phyloP scores from a whole-genome alignment of 2,329 filamentous ascomycete genomes.

The Leptographium radiaticola region DNA sequence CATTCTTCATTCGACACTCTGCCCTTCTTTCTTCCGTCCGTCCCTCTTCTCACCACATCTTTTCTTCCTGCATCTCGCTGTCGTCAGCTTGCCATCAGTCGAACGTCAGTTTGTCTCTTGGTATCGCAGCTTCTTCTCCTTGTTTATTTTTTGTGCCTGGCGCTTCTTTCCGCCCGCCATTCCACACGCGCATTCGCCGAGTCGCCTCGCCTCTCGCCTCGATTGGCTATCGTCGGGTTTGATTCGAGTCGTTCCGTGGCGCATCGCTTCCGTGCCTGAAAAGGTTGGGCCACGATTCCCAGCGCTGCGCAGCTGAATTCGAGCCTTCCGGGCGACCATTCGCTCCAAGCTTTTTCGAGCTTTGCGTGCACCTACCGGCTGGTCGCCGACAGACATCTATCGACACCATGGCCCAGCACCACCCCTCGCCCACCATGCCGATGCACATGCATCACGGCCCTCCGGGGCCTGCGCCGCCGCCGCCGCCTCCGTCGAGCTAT shows the following conservation, averaged over 20 bases:
- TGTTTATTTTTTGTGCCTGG: background rate
- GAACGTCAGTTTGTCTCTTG: background rate
- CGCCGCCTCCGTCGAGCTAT: slow-evolving; percentile 31
- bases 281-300: background rate
- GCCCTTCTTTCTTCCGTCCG: background rate
- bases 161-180: background rate
- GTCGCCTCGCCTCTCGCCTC: background rate
- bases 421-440: slow-evolving; percentile 66
- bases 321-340: background rate
- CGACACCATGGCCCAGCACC: slow-evolving; percentile 56
- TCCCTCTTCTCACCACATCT: background rate
- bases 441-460: slow-evolving; percentile 54
- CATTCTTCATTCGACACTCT: background rate
- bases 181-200: background rate
- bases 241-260: background rate
- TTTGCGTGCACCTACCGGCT: background rate
- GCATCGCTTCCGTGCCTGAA: background rate
- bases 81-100: background rate
- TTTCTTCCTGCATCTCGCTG: background rate
- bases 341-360: slow-evolving; percentile 4
- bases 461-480: slow-evolving; percentile 39
- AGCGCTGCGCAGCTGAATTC: background rate
- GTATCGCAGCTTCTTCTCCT: background rate
- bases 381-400: background rate
- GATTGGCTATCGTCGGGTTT: background rate